These are phyloP conservation scores for Oxytropis ochrocephala DNA, from an alignment of 306 rosid species.

Conservation along the genomic window DNA sequence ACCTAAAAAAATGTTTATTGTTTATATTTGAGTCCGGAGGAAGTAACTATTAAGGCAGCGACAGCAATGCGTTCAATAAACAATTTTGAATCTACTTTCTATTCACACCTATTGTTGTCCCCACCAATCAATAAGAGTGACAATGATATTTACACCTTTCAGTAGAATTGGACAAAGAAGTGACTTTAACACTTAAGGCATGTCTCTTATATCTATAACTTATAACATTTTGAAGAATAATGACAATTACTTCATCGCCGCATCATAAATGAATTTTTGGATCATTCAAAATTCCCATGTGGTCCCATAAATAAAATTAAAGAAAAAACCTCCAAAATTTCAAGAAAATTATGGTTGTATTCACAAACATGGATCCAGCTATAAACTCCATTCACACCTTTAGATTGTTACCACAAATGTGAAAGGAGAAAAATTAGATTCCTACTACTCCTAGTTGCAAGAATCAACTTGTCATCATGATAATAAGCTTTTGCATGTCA, in stretches of 20 bases:
- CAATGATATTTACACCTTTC: background rate
- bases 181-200: slow-evolving; percentile 12
- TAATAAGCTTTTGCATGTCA: background rate
- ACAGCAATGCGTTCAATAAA: background rate
- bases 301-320: background rate
- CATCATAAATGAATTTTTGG: slow-evolving; percentile 12
- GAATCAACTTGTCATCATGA: background rate
- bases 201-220: background rate
- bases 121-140: background rate
- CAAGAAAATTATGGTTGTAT: background rate
- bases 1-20: no score
- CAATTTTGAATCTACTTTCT: background rate
- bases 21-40: no score
- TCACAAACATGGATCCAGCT: no score
- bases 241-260: background rate
- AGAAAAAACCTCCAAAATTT: background rate
- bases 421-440: no score
- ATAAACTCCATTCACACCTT: no score
- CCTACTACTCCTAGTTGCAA: background rate
- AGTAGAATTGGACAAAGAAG: slow-evolving; percentile 12
- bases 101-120: background rate
- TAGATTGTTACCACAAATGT: background rate
- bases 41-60: background rate
- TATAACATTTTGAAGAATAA: background rate
- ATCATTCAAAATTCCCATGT: slow-evolving; percentile 8